Base-by-base conservation (phyloP, 495 filamentous ascomycete species). In the Bombardia bombarda region DNA sequence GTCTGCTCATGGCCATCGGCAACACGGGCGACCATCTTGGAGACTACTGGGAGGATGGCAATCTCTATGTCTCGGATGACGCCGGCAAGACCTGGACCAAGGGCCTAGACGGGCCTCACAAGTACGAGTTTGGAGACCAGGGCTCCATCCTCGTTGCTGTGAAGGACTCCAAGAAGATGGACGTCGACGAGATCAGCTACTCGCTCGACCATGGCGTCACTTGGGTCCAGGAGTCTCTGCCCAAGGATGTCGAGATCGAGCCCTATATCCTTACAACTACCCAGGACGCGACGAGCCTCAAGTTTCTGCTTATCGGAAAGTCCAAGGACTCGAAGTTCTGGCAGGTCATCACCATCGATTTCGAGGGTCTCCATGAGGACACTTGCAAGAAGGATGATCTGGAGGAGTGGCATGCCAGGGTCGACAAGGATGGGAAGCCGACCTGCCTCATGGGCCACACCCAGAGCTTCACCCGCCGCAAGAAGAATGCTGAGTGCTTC, bases 381-480 rank as follows among this genome's bases (percentile, higher is more conserved):
- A 82, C 88, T 50, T 97, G 93, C 65, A 77, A 79, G 40, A 72
- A 86, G 6, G 66, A 71, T 22, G 92, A 98, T 54, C 82, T 93
- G 56, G 87, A 95, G 55, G 69, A 79, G 39, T 98, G 92, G 92
- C 75, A 71, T 40, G 93, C 90, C 18, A 78, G 89, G 7, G 65
- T 84, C 12, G 82, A 95, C 60, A 76, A 87, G 22, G 73, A 95
- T 1, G 81, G 82, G 3, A 73, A 93, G 19, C 77, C 87, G 14
- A 83, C 80, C 32, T 98, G 92, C 59, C 69, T 98, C 49, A 96
- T 97, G 92, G 92, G 92, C 6, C 88, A 90, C 50, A 88, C 80
- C 44, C 89, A 97, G 60, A 86, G 68, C 50, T 98, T 79, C 61
- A 70, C 67, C 17, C 77, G 92, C 44, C 77, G 92, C 21, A 95